Percentiles rank a stretch among this genome's conserved stretches.
These are phyloP conservation scores for Phytophthora syringae DNA, from an alignment of 352 stramenopile species.

Conservation along the genomic window DNA sequence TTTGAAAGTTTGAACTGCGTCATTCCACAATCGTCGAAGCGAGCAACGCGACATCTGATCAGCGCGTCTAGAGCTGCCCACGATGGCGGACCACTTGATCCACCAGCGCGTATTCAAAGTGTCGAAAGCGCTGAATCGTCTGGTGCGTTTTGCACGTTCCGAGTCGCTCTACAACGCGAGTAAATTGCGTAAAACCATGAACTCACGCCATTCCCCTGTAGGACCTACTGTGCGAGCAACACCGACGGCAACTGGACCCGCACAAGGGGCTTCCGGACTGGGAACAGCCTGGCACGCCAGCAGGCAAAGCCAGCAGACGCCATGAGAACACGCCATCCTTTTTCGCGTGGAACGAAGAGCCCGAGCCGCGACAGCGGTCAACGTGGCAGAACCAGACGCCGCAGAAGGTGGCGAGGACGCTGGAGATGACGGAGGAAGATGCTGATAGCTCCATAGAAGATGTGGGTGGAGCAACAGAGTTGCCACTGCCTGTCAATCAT, in stretches of 20 bases:
- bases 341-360: slow-evolving; percentile 59
- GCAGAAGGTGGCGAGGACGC: slow-evolving; percentile 34
- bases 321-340: slow-evolving; percentile 38
- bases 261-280: slow-evolving; percentile 60
- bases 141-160: slow-evolving; percentile 35
- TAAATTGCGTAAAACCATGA: slow-evolving; percentile 3
- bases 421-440: slow-evolving; percentile 27
- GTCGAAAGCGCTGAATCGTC: slow-evolving; percentile 50
- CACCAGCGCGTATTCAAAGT: slow-evolving; percentile 63
- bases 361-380: background rate
- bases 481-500: background rate
- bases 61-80: slow-evolving; percentile 3
- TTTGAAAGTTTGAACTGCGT: slow-evolving; percentile 28
- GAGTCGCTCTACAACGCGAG: background rate
- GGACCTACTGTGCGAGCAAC: slow-evolving; percentile 63
- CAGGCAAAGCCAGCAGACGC: slow-evolving; percentile 41
- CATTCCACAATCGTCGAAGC: slow-evolving; percentile 11
- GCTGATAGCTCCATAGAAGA: background rate
- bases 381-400: slow-evolving; percentile 25
- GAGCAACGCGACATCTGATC: background rate
- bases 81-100: slow-evolving; percentile 34
- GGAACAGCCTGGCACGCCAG: slow-evolving; percentile 37
- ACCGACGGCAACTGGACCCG: slow-evolving; percentile 50
- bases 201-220: slow-evolving; percentile 9
- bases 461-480: slow-evolving; percentile 2